Conservation (phyloP, 2,329 filamentous ascomycete species). For the Diaporthe longicolla region DNA sequence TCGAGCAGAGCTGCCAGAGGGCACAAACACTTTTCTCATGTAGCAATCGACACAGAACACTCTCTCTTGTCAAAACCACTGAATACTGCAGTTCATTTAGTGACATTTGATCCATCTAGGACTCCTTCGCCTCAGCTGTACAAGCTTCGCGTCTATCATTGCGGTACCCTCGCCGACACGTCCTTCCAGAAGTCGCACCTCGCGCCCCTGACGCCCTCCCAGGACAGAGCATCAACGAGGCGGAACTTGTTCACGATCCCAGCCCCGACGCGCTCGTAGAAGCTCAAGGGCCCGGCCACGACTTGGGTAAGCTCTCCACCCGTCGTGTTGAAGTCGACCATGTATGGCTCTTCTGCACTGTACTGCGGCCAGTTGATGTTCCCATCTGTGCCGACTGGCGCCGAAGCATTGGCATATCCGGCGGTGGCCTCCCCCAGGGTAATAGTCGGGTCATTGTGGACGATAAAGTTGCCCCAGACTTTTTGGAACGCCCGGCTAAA, state of each 20-base stretch:
- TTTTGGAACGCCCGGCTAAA: conserved; percentile 57
- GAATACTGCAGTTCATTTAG: neutral
- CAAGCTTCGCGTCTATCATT: neutral
- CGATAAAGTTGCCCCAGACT: conserved; percentile 60
- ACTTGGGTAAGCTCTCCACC: conserved; percentile 50
- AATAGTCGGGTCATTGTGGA: conserved; percentile 56
- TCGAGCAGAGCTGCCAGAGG: neutral
- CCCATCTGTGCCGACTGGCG: neutral
- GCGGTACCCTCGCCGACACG: conserved; percentile 17
- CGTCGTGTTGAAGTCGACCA: conserved; percentile 61
- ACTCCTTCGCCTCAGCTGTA: neutral
- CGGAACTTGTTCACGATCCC: conserved; percentile 49
- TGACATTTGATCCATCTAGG: neutral
- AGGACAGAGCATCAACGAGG: neutral
- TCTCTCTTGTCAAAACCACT: conserved; percentile 28
- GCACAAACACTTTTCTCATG: conserved; percentile 1
- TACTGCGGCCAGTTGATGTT: conserved; percentile 19
- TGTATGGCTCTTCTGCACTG: conserved; percentile 49
- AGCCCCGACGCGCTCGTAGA: conserved; percentile 45
- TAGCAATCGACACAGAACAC: conserved; percentile 35
- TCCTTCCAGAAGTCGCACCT: conserved; percentile 1
- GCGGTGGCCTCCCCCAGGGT: conserved; percentile 50
- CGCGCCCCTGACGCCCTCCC: conserved; percentile 6
- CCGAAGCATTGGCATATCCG: conserved; percentile 27
- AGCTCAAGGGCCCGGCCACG: conserved; percentile 46